phyloP scores from a whole-genome alignment of 495 filamentous ascomycete genomes.

The Aspergillus steynii region DNA sequence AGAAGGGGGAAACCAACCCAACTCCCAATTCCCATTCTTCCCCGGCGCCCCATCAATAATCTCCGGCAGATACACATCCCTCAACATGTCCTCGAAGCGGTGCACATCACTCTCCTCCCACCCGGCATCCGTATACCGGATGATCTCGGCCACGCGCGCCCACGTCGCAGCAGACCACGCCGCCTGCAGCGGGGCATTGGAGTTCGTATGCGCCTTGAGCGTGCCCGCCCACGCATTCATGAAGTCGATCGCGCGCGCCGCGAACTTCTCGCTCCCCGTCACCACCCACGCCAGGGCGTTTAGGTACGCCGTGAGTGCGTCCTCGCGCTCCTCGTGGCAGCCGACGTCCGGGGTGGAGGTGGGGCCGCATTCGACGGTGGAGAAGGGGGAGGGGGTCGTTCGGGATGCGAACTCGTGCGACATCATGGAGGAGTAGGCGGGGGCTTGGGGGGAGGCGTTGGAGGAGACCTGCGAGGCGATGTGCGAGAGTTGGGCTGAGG shows the following conservation, averaged over 20 bases:
- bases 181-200: constrained; percentile 29
- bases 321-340: constrained; percentile 26
- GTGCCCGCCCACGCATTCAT: constrained; percentile 28
- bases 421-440: neutral
- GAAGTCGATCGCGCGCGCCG: constrained; percentile 23
- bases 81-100: constrained; percentile 24
- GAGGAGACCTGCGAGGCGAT: neutral
- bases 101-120: constrained; percentile 20
- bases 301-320: constrained; percentile 29
- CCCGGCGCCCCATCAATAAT: constrained; percentile 18
- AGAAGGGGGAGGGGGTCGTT: constrained; percentile 5
- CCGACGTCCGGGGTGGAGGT: constrained; percentile 24
- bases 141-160: constrained; percentile 28
- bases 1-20: constrained; percentile 13
- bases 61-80: constrained; percentile 29
- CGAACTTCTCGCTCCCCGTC: constrained; percentile 17
- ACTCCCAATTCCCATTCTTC: constrained; percentile 31
- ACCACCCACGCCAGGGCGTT: constrained; percentile 29
- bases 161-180: constrained; percentile 26
- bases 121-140: constrained; percentile 25
- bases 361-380: constrained; percentile 26
- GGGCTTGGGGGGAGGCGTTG: neutral
- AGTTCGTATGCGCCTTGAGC: constrained; percentile 24
- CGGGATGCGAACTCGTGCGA: constrained; percentile 1
- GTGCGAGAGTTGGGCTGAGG: neutral